These are phyloP conservation scores for Amphirosellinia nigrospora DNA, from an alignment of 495 filamentous ascomycete genomes.

Conservation along the genomic window DNA sequence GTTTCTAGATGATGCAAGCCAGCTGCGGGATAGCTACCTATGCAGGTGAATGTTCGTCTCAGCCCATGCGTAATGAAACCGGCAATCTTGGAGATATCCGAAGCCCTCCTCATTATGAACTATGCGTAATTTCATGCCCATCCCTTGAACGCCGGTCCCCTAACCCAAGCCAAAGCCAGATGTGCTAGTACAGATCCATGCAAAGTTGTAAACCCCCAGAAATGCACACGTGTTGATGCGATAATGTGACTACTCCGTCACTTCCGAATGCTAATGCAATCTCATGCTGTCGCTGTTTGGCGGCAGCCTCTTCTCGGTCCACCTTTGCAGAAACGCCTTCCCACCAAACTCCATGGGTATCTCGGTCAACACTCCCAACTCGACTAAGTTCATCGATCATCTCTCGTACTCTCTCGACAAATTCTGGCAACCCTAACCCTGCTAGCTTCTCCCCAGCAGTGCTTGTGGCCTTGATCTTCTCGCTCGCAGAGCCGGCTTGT, in stretches of 20 bases:
- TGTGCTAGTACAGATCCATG: conserved; percentile 30
- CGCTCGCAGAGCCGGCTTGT: conserved; percentile 74
- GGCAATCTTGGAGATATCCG: conserved; percentile 24
- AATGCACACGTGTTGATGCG: conserved; percentile 28
- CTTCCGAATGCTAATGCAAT: conserved; percentile 9
- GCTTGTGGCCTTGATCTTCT: conserved; percentile 79
- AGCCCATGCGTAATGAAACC: conserved; percentile 1
- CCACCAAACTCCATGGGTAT: conserved; percentile 81
- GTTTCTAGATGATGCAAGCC: conserved; percentile 21
- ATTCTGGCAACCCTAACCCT: conserved; percentile 82
- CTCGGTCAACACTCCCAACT: conserved; percentile 79
- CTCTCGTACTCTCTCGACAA: conserved; percentile 81
- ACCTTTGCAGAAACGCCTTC: conserved; percentile 65
- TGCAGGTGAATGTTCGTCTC: conserved; percentile 8
- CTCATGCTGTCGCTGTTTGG: conserved; percentile 22
- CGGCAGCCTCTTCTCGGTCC: conserved; percentile 41
- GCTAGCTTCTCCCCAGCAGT: conserved; percentile 85
- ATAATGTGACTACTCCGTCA: conserved; percentile 7
- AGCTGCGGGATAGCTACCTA: conserved; percentile 4
- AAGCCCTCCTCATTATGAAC: conserved; percentile 26
- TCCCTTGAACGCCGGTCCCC: conserved; percentile 30
- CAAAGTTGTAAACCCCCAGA: conserved; percentile 12
- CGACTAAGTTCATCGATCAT: conserved; percentile 79
- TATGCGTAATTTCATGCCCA: conserved; percentile 27
- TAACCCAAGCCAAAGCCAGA: conserved; percentile 31